phyloP scores from a whole-genome alignment of 768 basidiomycete species.

The Boletus pseudo-olivaceus region DNA sequence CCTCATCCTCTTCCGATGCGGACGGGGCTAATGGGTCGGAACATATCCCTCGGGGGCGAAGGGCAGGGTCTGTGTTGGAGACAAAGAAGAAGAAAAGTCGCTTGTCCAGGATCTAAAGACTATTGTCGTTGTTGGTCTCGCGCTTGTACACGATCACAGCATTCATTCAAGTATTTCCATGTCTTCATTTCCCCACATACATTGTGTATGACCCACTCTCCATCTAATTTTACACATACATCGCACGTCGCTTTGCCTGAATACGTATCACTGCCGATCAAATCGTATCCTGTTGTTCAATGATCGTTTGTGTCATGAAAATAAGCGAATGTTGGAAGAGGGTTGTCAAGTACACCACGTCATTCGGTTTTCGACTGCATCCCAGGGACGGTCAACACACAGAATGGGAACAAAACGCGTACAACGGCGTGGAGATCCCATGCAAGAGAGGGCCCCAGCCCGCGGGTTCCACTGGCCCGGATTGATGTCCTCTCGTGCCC shows the following conservation, averaged over 20 bases:
- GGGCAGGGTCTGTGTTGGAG: slow-evolving; percentile 43
- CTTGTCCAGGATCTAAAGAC: slow-evolving; percentile 3
- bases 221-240: background rate
- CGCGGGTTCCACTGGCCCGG: too few species aligned
- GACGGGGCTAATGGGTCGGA: slow-evolving; percentile 34
- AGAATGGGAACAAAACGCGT: background rate
- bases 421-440: background rate
- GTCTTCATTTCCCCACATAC: background rate
- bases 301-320: background rate
- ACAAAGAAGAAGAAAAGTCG: slow-evolving; percentile 26
- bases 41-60: slow-evolving; percentile 60
- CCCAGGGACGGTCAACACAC: background rate
- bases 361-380: too few species aligned
- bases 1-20: slow-evolving; percentile 40
- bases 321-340: background rate
- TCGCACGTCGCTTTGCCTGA: background rate
- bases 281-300: background rate
- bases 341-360: background rate
- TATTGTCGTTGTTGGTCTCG: background rate
- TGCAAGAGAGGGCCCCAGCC: background rate
- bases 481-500: background rate
- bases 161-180: background rate
- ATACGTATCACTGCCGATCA: background rate
- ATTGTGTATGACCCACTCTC: background rate
- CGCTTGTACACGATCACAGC: background rate